Base-by-base conservation (phyloP, 2,329 filamentous ascomycete species). In the Arthrinium puccinioides region DNA sequence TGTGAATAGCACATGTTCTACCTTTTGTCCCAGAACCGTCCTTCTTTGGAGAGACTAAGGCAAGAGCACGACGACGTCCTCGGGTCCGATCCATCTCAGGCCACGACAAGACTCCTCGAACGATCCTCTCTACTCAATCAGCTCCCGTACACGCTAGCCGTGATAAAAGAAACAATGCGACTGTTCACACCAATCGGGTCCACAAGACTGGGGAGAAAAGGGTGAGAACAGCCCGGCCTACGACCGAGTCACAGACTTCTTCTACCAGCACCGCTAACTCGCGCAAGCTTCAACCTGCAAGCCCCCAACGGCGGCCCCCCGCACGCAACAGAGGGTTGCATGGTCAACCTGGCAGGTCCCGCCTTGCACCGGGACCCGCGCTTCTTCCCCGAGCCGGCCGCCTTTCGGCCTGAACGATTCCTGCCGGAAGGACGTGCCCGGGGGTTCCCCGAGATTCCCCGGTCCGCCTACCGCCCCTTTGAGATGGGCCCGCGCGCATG, bases 401-500 rank as follows among this genome's bases (percentile, higher is more conserved):
- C 48, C 5, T 70, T 69, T 46, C 41, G 62, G 4, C 67, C 68
- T 0, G 64, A 69, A 27, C 58, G 68, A 7, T 71, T 63, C 54
- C n/a, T n/a, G n/a, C n/a, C n/a, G n/a, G 49, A 49, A 20, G 44
- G 53, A 18, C 45, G 25, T 49, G 23, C 40, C 55, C n/a, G n/a
- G n/a, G n/a, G n/a, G n/a, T n/a, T n/a, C n/a, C n/a, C n/a, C n/a
- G 45, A 54, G 28, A 43, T 49, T 9, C 41, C 38, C 2, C 48
- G 48, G 36, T 62, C 65, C 38, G 70, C 72, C 0, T 79, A 64
- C 63, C 57, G 69, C 6, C 63, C 71, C 0, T 80, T 79, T 48
- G 66, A 67, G 30, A 59, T 67, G 15, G 74, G 74, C 0, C 67
- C 67, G 4, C 52, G 75, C 9, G 70, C 68, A 29, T 80, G 75